phyloP scores from a whole-genome alignment of 2,329 filamentous ascomycete species.

The Helotiales sp. region DNA sequence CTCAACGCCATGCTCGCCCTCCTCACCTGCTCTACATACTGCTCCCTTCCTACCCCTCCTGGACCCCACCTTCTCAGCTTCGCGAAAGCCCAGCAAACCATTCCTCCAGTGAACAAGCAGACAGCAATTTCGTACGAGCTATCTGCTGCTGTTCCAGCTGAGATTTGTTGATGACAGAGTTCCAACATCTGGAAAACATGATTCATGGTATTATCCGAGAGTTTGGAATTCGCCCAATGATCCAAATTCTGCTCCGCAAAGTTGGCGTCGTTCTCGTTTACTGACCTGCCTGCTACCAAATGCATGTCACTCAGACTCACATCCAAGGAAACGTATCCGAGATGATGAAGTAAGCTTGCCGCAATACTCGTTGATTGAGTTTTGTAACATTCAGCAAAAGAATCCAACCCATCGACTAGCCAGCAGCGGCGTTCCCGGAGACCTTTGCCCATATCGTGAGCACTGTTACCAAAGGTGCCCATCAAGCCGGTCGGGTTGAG shows the following conservation, averaged over 20 bases:
- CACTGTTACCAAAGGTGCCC: constrained; percentile 27
- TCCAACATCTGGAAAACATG: constrained; percentile 28
- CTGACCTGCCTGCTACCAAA: constrained; percentile 30
- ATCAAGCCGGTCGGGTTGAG: constrained; percentile 32
- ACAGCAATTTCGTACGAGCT: constrained; percentile 27
- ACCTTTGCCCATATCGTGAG: constrained; percentile 29
- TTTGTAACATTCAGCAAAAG: constrained; percentile 30
- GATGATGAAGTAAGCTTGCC: constrained; percentile 24
- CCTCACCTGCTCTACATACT: constrained; percentile 23
- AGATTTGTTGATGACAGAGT: constrained; percentile 23
- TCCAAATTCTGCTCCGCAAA: constrained; percentile 33
- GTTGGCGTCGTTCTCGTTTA: constrained; percentile 25
- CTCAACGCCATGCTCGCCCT: constrained; percentile 26
- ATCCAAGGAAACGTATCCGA: constrained; percentile 30
- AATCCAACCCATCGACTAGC: constrained; percentile 30
- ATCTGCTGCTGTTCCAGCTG: constrained; percentile 17
- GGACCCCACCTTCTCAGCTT: constrained; percentile 19
- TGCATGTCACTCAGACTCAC: constrained; percentile 32
- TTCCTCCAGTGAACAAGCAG: constrained; percentile 30
- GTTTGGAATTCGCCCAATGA: constrained; percentile 31
- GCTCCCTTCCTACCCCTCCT: no score
- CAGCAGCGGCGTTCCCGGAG: constrained; percentile 26
- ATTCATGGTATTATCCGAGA: constrained; percentile 27
- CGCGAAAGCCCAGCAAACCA: constrained; percentile 33
- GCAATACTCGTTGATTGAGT: constrained; percentile 10